Percentiles rank a stretch among this genome's conserved stretches.
phyloP scores from a whole-genome alignment of 2,329 filamentous ascomycete genomes.

The Thelonectria discophora region DNA sequence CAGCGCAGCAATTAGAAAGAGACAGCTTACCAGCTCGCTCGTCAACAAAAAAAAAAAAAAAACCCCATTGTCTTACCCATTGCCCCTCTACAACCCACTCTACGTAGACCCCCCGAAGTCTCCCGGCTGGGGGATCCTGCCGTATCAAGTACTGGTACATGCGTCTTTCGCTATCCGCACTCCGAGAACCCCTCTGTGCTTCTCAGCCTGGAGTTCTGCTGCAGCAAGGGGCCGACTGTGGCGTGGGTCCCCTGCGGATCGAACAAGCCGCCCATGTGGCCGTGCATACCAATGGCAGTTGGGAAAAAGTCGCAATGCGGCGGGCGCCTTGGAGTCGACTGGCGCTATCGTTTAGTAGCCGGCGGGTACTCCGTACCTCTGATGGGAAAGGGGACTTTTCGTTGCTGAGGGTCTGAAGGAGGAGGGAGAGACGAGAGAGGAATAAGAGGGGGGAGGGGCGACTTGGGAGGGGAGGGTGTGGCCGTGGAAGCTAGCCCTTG shows the following conservation, averaged over 20 bases:
- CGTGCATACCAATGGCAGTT: conserved; percentile 40
- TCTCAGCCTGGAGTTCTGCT: conserved; percentile 29
- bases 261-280: conserved; percentile 41
- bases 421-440: not conserved
- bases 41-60: conserved; percentile 10
- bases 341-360: conserved; percentile 11
- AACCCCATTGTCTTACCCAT: not conserved
- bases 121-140: conserved; percentile 31
- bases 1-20: not conserved
- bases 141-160: conserved; percentile 38
- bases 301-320: conserved; percentile 34
- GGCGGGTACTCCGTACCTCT: not conserved
- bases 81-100: conserved; percentile 23
- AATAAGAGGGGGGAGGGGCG: conserved; percentile 1
- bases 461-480: conserved; percentile 20
- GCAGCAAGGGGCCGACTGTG: conserved; percentile 30
- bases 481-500: conserved; percentile 22
- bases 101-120: conserved; percentile 36
- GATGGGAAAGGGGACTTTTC: not conserved
- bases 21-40: conserved; percentile 7
- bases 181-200: conserved; percentile 20
- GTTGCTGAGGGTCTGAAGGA: not conserved
- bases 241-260: conserved; percentile 42
- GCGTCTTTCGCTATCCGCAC: not conserved
- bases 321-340: conserved; percentile 20